Base-by-base conservation (phyloP, 768 basidiomycete genomes). In the Tulasnella calospora region DNA sequence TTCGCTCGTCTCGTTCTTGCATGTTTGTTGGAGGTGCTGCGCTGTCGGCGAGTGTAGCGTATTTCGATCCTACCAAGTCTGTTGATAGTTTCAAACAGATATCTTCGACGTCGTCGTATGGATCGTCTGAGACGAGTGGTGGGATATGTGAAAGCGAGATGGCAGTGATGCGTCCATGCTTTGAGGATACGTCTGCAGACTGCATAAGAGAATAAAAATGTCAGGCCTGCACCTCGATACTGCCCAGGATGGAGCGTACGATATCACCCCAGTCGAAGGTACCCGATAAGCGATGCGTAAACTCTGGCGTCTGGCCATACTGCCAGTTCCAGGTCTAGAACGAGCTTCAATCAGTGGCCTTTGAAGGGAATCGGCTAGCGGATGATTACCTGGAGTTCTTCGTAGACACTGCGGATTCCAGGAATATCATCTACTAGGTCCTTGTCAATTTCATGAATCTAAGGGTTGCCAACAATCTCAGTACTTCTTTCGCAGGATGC, bases 261-360 rank as follows among this genome's bases (percentile, higher is more conserved):
- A 87, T 77, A 7, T 81, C 75, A 13, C 86, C 87, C 83, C 87
- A 87, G 19, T 81, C 70, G 69, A 89, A 86, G 23, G 80, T 76
- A 6, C 82, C 83, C 40, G 83, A 71, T 8, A 90, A 57, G 3
- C 86, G 86, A 82, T 94, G 93, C 9, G 90, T 92, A 83, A 99
- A 99, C 82, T 97, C 93, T 57, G 96, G 96, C 0, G 96, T 97
- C 82, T 96, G 94, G 0, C 96, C 97, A 82, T 90, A 98, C 19
- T 89, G 86, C 95, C 96, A 99, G 30, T 94, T 89, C 98, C 98
- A 98, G 44, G 88, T 91, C 96, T 96, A 73, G 17, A n/a, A 17
- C 30, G n/a, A 2, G 23, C 36, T 27, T 40, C 23, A 6, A 51
- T 41, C n/a, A 38, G 40, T 21, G 46, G 46, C 74, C 30, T 19